Conservation (phyloP, 306 rosid genomes). For the Rosa lucieae region DNA sequence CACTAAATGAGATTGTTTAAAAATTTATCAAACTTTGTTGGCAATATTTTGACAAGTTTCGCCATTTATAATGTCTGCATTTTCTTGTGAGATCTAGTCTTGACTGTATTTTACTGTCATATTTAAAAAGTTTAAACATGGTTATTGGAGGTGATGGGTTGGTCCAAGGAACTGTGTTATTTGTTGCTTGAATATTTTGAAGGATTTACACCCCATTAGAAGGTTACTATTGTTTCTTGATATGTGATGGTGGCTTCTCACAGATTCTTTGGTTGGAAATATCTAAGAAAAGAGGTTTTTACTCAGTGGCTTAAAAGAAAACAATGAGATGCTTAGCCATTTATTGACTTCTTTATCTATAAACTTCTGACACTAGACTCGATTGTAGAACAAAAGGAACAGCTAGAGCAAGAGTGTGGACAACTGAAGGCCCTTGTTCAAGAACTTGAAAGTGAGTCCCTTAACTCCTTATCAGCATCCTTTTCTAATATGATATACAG, state of each 20-base stretch:
- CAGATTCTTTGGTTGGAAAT: neutral
- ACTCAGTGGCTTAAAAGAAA: neutral
- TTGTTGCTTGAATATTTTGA: neutral
- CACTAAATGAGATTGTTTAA: neutral
- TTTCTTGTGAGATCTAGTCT: neutral
- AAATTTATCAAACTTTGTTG: neutral
- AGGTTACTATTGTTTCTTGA: neutral
- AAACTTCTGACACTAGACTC: slow-evolving; percentile 25
- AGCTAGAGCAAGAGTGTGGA: slow-evolving; percentile 54
- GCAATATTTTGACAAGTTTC: neutral
- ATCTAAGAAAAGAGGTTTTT: neutral
- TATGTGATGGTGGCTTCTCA: neutral
- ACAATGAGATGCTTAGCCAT: neutral
- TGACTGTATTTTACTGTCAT: neutral
- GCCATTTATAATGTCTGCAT: neutral
- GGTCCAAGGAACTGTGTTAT: neutral
- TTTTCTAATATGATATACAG: neutral
- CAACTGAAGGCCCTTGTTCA: slow-evolving; percentile 75
- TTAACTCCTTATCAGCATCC: slow-evolving; percentile 6
- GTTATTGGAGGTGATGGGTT: neutral
- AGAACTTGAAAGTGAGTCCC: slow-evolving; percentile 79
- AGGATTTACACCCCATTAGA: neutral
- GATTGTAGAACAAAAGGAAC: slow-evolving; percentile 67
- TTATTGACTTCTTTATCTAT: neutral
- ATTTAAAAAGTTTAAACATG: neutral